Base-by-base conservation (phyloP, 257 asterid genomes). In the Salvia miltiorrhiza region DNA sequence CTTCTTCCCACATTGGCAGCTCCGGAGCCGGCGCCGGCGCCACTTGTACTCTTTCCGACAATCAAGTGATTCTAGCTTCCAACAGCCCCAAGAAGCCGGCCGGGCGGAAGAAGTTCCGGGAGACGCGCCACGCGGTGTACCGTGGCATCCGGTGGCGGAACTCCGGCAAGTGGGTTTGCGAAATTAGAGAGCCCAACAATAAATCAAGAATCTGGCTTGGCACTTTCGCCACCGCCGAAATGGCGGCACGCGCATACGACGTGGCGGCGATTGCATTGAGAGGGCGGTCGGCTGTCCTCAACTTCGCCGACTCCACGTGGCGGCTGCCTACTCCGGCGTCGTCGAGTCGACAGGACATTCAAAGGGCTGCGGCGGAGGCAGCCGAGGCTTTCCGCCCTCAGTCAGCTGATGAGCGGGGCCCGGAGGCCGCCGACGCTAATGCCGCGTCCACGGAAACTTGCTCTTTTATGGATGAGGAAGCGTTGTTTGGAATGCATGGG, bases 191-290 rank as follows among this genome's bases (percentile, higher is more conserved):
- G 53, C 96, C 95, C 3, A 85, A 85, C 64, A 89, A 85, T 80
- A 82, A 87, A 14, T 17, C 89, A 0, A 82, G 96, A 62, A 89
- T 89, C 19, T 87, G 96, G 96, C 83, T 89, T 0, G 95, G 96
- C 1, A 87, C 96, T 0, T 90, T 76, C 65, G 85, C 85, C 4
- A 90, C 93, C 0, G 81, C 83, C 0, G 91, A 84, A 12, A 88
- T 88, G 96, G 96, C 95, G 0, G 93, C 93, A 3, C 83, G 89
- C 32, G 96, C 96, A 0, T 86, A 87, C 41, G 96, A 90, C 11
- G 96, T 90, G 69, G 92, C 95, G 0, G 95, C 89, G 2, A 67
- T 90, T 1, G 92, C 95, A 0, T 68, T 90, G 10, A 61, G 89
- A 2, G 95, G 96, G 5, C 77, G 78, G 9, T 73, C 79, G 2